These are phyloP conservation scores for Pichia terricola DNA, from an alignment of 1,139 yeast species.

Conservation along the genomic window DNA sequence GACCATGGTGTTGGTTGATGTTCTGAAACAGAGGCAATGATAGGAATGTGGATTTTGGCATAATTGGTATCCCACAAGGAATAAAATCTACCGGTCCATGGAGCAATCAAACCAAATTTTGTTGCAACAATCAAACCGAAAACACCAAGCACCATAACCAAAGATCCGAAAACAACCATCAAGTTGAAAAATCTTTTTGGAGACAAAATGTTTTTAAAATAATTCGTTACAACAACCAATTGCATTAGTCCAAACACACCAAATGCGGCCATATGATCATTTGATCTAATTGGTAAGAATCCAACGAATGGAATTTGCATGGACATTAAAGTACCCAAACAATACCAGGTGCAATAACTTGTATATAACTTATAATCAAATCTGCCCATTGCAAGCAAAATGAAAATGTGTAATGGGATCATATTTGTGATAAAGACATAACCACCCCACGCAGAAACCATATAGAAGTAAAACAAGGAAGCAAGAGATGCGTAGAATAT, in stretches of 20 bases:
- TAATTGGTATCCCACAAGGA: constrained; percentile 97
- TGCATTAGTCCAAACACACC: constrained; percentile 96
- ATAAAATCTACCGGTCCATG: constrained; percentile 99
- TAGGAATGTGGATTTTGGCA: constrained; percentile 97
- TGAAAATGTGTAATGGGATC: constrained; percentile 92
- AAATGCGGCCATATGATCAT: constrained; percentile 97
- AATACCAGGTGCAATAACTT: constrained; percentile 94
- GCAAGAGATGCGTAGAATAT: constrained; percentile 77
- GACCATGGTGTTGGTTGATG: constrained; percentile 99
- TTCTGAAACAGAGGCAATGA: constrained; percentile 96
- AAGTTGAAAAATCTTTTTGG: constrained; percentile 68
- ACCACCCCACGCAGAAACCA: constrained; percentile 99
- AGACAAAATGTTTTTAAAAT: constrained; percentile 66
- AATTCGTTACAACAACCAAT: constrained; percentile 79
- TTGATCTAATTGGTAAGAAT: constrained; percentile 89
- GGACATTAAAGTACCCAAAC: constrained; percentile 90
- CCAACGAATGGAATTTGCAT: constrained; percentile 99
- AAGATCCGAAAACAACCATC: constrained; percentile 42
- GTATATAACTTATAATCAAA: constrained; percentile 76
- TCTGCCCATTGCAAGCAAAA: constrained; percentile 88
- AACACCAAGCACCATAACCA: constrained; percentile 54
- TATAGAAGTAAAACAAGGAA: constrained; percentile 87
- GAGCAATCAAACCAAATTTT: constrained; percentile 89
- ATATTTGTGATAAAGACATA: constrained; percentile 96
- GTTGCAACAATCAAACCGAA: constrained; percentile 72